Evolutionary conservation across 345 rosid species (phyloP).

Genomic region (Limnanthes douglasii): DNA sequence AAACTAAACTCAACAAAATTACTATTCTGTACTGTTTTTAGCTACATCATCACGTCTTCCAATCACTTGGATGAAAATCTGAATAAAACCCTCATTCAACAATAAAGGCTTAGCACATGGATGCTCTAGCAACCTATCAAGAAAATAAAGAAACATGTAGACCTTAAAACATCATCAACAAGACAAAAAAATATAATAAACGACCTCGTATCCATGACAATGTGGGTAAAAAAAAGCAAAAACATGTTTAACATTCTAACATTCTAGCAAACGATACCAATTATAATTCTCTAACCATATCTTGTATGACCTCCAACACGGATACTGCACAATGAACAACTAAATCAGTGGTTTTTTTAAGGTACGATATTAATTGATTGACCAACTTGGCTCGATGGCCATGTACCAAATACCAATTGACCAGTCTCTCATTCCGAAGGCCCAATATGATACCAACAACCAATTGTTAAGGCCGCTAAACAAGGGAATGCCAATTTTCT

Average conservation of each 20-base stretch:
- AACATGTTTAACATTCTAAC: slow-evolving; percentile 57
- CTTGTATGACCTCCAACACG: slow-evolving; percentile 79
- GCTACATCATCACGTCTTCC: slow-evolving; percentile 47
- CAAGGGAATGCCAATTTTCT: slow-evolving; percentile 87
- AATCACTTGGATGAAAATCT: slow-evolving; percentile 37
- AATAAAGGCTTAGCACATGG: slow-evolving; percentile 62
- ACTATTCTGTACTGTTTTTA: slow-evolving; percentile 22
- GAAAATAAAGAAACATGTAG: slow-evolving; percentile 55
- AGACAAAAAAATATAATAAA: slow-evolving; percentile 26
- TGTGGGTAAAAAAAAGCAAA: slow-evolving; percentile 59
- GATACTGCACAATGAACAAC: slow-evolving; percentile 84
- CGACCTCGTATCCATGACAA: slow-evolving; percentile 41
- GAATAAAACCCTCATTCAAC: slow-evolving; percentile 49
- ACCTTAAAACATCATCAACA: slow-evolving; percentile 40
- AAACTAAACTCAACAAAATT: slow-evolving; percentile 25
- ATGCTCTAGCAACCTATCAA: slow-evolving; percentile 78
- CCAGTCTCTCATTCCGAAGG: slow-evolving; percentile 66
- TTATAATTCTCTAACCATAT: slow-evolving; percentile 85
- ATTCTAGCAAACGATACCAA: slow-evolving; percentile 71
- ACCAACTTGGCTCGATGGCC: slow-evolving; percentile 61
- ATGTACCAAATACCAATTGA: slow-evolving; percentile 78
- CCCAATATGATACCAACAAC: slow-evolving; percentile 75
- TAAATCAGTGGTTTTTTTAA: slow-evolving; percentile 73
- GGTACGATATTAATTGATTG: slow-evolving; percentile 60
- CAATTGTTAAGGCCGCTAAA: slow-evolving; percentile 75